Conservation (phyloP, 352 stramenopile genomes). For the Sclerospora graminicola region DNA sequence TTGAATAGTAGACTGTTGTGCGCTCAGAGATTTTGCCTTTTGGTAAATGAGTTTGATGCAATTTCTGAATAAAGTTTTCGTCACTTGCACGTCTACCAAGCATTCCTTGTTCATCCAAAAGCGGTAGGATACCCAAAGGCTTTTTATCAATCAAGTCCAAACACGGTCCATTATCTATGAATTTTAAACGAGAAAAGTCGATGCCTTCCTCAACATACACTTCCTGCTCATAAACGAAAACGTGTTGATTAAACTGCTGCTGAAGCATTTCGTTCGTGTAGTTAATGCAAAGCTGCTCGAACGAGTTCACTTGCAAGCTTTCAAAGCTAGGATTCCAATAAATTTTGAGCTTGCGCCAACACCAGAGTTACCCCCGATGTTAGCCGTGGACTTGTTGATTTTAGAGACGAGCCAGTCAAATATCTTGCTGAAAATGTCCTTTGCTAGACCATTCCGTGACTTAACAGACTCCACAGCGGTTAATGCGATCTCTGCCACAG, state of each 20-base stretch:
- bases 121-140: slow-evolving; percentile 82
- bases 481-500: slow-evolving; percentile 77
- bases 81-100: slow-evolving; percentile 85
- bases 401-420: slow-evolving; percentile 94
- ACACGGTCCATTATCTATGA: slow-evolving; percentile 90
- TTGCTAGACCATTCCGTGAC: slow-evolving; percentile 91
- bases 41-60: slow-evolving; percentile 82
- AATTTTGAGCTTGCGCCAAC: slow-evolving; percentile 44
- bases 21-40: slow-evolving; percentile 71
- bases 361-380: slow-evolving; percentile 28
- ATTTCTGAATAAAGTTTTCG: slow-evolving; percentile 88
- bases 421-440: slow-evolving; percentile 93
- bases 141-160: slow-evolving; percentile 92
- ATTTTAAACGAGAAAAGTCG: slow-evolving; percentile 85
- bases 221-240: slow-evolving; percentile 96
- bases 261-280: slow-evolving; percentile 95
- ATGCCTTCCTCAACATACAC: slow-evolving; percentile 96
- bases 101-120: slow-evolving; percentile 96
- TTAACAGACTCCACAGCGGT: slow-evolving; percentile 76
- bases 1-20: slow-evolving; percentile 75
- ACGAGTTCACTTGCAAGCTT: slow-evolving; percentile 88
- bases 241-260: slow-evolving; percentile 92
- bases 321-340: slow-evolving; percentile 95
- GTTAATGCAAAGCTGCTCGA: slow-evolving; percentile 96
- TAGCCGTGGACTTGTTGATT: slow-evolving; percentile 87